These are phyloP conservation scores for Dipsacomyces acuminosporus DNA, from an alignment of 371 early-diverging fungal genomes.

Conservation along the genomic window DNA sequence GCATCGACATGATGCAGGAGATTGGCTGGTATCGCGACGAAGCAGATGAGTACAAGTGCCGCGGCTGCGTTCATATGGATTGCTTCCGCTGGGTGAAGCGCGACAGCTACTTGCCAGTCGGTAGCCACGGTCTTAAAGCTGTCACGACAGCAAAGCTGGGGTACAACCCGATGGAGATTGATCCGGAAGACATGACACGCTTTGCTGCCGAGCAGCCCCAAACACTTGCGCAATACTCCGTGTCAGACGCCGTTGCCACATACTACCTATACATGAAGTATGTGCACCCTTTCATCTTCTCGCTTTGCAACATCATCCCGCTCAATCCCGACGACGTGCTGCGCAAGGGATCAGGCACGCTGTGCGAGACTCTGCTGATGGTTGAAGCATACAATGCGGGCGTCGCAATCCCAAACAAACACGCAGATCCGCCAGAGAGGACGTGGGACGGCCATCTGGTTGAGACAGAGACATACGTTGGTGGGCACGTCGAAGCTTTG, in stretches of 20 bases:
- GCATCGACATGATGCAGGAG: constrained; percentile 81
- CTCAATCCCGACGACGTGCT: constrained; percentile 95
- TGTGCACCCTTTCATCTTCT: constrained; percentile 99
- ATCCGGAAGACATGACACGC: constrained; percentile 99
- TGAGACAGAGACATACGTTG: constrained; percentile 97
- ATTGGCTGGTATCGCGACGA: constrained; percentile 80
- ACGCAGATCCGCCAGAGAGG: constrained; percentile 66
- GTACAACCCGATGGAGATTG: constrained; percentile 98
- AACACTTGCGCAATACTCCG: constrained; percentile 97
- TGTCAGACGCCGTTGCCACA: constrained; percentile 99
- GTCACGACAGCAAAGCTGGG: constrained; percentile 97
- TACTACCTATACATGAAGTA: constrained; percentile 99
- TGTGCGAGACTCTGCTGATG: constrained; percentile 98
- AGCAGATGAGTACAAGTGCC: constrained; percentile 81
- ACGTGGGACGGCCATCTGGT: constrained; percentile 89
- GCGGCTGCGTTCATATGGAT: constrained; percentile 97
- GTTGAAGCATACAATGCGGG: constrained; percentile 89
- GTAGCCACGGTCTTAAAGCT: constrained; percentile 96
- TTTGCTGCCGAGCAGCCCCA: constrained; percentile 95
- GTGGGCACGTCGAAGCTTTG: constrained; percentile 99
- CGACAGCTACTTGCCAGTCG: constrained; percentile 98
- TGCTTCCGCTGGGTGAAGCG: constrained; percentile 99
- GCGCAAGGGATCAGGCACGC: constrained; percentile 96
- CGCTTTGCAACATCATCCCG: constrained; percentile 98
- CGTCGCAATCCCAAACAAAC: constrained; percentile 97